Evolutionary conservation across 1,284 basidiomycete species (phyloP).

Genomic region (Fomitopsis schrenkii): DNA sequence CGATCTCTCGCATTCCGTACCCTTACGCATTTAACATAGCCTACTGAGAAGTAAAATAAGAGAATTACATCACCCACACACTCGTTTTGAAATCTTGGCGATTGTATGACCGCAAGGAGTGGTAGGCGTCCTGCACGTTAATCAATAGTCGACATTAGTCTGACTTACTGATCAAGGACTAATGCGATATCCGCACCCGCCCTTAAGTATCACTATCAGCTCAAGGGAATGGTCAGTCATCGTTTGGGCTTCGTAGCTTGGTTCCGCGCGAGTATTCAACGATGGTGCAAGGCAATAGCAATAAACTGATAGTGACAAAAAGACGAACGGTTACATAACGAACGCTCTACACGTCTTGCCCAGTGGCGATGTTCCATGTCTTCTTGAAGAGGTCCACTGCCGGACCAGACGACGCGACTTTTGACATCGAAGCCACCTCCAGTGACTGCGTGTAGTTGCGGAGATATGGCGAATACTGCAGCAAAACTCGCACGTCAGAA

Average conservation of each 20-base stretch:
- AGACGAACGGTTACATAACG: constrained; percentile 4
- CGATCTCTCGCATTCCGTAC: background rate
- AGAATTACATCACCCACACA: background rate
- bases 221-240: too few species aligned
- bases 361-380: constrained; percentile 67
- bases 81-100: background rate
- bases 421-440: constrained; percentile 58
- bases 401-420: constrained; percentile 55
- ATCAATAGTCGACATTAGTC: too few species aligned
- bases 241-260: too few species aligned
- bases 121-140: too few species aligned
- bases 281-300: background rate
- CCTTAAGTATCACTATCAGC: too few species aligned
- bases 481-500: background rate
- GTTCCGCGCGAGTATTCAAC: background rate
- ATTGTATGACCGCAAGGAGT: too few species aligned
- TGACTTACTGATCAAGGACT: too few species aligned
- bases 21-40: background rate
- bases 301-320: constrained; percentile 3
- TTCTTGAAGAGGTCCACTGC: constrained; percentile 54
- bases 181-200: too few species aligned
- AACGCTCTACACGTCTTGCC: constrained; percentile 37
- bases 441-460: constrained; percentile 66
- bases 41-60: background rate
- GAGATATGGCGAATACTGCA: constrained; percentile 72